phyloP scores from a whole-genome alignment of 1,139 yeast species.

The Pichia sp. region DNA sequence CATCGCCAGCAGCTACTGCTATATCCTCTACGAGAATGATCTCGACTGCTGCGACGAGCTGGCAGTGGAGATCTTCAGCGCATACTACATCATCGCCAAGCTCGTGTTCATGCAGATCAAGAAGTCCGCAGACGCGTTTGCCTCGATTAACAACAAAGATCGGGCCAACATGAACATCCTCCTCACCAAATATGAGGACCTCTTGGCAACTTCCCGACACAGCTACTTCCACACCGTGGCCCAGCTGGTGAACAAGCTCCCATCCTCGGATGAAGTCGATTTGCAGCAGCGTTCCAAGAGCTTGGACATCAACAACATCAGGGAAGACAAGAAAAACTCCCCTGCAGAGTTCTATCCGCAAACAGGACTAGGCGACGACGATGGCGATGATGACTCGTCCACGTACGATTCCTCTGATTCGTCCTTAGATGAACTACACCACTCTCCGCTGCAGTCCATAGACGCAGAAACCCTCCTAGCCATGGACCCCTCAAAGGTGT shows the following conservation, averaged over 20 bases:
- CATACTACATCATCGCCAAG: slow-evolving; percentile 12
- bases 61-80: slow-evolving; percentile 13
- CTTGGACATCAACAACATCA: slow-evolving; percentile 9
- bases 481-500: slow-evolving; percentile 1
- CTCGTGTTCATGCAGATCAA: slow-evolving; percentile 5
- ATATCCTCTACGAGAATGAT: slow-evolving; percentile 12
- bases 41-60: slow-evolving; percentile 13
- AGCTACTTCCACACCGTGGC: slow-evolving; percentile 1
- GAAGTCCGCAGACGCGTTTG: neutral
- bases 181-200: slow-evolving; percentile 6
- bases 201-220: slow-evolving; percentile 1
- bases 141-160: neutral
- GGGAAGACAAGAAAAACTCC: slow-evolving; percentile 1
- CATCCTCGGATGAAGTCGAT: neutral
- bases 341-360: slow-evolving; percentile 15
- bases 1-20: slow-evolving; percentile 15
- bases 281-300: neutral
- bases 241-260: neutral
- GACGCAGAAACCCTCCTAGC: slow-evolving; percentile 1
- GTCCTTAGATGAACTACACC: neutral
- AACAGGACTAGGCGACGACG: neutral
- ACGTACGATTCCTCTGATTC: neutral
- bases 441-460: neutral
- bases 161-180: slow-evolving; percentile 9
- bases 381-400: neutral